These are phyloP conservation scores for Sugiyamaella xylanicola DNA, from an alignment of 1,139 yeast species.

Conservation along the genomic window DNA sequence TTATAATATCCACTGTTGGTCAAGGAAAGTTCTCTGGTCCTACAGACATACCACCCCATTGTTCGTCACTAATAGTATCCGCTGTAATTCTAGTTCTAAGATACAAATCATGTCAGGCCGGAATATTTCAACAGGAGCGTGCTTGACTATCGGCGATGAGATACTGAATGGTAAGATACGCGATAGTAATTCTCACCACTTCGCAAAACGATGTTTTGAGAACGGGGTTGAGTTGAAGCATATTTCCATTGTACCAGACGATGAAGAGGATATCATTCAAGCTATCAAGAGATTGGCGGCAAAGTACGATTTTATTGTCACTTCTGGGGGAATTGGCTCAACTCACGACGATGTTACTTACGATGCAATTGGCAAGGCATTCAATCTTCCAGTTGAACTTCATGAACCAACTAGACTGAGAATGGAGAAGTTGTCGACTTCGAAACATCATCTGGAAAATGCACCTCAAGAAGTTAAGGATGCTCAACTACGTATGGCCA, in stretches of 20 bases:
- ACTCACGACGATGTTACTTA: slow-evolving; percentile 91
- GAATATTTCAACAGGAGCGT: slow-evolving; percentile 41
- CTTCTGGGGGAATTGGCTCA: slow-evolving; percentile 85
- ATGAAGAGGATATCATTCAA: slow-evolving; percentile 60
- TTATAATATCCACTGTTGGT: too few species aligned
- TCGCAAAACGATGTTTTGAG: slow-evolving; percentile 69
- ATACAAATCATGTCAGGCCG: slow-evolving; percentile 6
- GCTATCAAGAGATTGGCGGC: slow-evolving; percentile 53
- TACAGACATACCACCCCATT: too few species aligned
- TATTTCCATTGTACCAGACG: slow-evolving; percentile 77
- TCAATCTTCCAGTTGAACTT: slow-evolving; percentile 51
- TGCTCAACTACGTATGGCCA: slow-evolving; percentile 79
- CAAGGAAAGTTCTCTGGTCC: too few species aligned
- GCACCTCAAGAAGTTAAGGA: slow-evolving; percentile 48
- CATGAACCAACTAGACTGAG: slow-evolving; percentile 60
- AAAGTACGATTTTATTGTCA: slow-evolving; percentile 67
- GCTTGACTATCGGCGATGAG: slow-evolving; percentile 80
- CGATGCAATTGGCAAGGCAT: slow-evolving; percentile 67
- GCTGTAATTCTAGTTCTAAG: too few species aligned
- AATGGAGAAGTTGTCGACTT: slow-evolving; percentile 56
- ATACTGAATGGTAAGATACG: slow-evolving; percentile 82
- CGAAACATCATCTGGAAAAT: slow-evolving; percentile 42
- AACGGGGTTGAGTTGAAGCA: slow-evolving; percentile 65
- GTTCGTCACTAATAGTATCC: too few species aligned
- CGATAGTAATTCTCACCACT: slow-evolving; percentile 74